A percentile compares a stretch with the other conserved stretches of the same genome.
Evolutionary conservation across 805 yeast species (phyloP).

Genomic region (Starmerella apis): DNA sequence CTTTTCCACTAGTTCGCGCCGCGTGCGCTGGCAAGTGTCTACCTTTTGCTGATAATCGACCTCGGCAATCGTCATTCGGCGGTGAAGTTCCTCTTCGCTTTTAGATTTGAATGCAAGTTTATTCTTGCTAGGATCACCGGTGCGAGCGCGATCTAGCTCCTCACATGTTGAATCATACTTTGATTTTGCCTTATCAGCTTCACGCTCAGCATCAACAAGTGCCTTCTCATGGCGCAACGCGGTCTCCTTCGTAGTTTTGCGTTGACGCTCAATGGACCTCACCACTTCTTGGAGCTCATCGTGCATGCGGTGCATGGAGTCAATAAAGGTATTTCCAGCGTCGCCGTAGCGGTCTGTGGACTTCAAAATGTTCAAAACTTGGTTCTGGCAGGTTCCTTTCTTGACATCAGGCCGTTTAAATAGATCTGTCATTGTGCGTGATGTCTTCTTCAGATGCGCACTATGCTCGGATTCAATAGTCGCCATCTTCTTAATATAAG

Average conservation of each 20-base stretch:
- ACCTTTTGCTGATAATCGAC: conserved; percentile 75
- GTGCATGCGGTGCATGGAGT: conserved; percentile 71
- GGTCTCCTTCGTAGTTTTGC: conserved; percentile 74
- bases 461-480: conserved; percentile 68
- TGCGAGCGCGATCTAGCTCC: conserved; percentile 72
- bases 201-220: conserved; percentile 65
- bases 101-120: conserved; percentile 75
- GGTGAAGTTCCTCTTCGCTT: conserved; percentile 76
- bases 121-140: conserved; percentile 74
- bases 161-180: conserved; percentile 71
- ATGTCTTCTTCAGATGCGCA: conserved; percentile 60
- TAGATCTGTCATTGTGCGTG: conserved; percentile 43
- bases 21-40: conserved; percentile 55
- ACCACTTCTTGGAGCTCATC: conserved; percentile 71
- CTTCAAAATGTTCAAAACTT: conserved; percentile 57
- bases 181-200: conserved; percentile 78
- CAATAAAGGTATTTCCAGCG: conserved; percentile 66
- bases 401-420: conserved; percentile 43
- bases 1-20: conserved; percentile 58
- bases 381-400: conserved; percentile 54
- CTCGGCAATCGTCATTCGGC: conserved; percentile 76
- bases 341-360: conserved; percentile 66
- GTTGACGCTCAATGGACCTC: conserved; percentile 54
- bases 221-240: conserved; percentile 74
- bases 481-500: conserved; percentile 68